phyloP scores from a whole-genome alignment of 805 yeast genomes.

The Myxozyma melibiosi region DNA sequence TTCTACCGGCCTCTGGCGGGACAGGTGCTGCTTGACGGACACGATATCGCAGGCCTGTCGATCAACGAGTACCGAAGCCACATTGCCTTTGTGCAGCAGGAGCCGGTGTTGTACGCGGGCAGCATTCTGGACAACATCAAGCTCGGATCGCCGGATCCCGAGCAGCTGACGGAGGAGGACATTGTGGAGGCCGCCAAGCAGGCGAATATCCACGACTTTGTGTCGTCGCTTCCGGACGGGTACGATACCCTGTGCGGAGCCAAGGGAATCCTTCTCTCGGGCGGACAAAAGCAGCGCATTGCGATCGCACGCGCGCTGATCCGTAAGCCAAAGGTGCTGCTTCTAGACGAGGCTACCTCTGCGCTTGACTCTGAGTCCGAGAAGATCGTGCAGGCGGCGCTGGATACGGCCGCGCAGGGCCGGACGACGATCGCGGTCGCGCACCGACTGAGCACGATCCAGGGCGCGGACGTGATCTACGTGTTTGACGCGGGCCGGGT shows the following conservation, averaged over 20 bases:
- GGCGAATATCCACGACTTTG: constrained; percentile 56
- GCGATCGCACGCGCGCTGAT: constrained; percentile 66
- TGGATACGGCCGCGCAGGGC: constrained; percentile 56
- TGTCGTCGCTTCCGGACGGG: constrained; percentile 55
- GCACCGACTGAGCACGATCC: constrained; percentile 66
- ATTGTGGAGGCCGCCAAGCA: constrained; percentile 49
- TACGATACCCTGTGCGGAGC: constrained; percentile 53
- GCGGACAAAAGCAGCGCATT: constrained; percentile 66
- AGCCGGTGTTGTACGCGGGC: constrained; percentile 66
- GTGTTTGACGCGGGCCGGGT: constrained; percentile 58
- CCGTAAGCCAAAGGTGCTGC: constrained; percentile 57
- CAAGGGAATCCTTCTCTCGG: constrained; percentile 59
- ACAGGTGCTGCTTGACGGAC: constrained; percentile 55
- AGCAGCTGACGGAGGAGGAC: constrained; percentile 44
- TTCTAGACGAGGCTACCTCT: constrained; percentile 60
- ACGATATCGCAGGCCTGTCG: constrained; percentile 51
- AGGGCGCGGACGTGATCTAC: constrained; percentile 54
- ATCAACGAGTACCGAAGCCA: constrained; percentile 54
- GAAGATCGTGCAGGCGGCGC: constrained; percentile 63
- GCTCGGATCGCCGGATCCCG: constrained; percentile 38
- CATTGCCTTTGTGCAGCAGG: constrained; percentile 67
- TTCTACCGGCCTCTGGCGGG: constrained; percentile 57
- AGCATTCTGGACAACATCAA: constrained; percentile 75
- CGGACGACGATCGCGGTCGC: constrained; percentile 78
- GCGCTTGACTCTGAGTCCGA: constrained; percentile 64